phyloP scores from a whole-genome alignment of 1,284 basidiomycete species.

The Thelephora terrestris region DNA sequence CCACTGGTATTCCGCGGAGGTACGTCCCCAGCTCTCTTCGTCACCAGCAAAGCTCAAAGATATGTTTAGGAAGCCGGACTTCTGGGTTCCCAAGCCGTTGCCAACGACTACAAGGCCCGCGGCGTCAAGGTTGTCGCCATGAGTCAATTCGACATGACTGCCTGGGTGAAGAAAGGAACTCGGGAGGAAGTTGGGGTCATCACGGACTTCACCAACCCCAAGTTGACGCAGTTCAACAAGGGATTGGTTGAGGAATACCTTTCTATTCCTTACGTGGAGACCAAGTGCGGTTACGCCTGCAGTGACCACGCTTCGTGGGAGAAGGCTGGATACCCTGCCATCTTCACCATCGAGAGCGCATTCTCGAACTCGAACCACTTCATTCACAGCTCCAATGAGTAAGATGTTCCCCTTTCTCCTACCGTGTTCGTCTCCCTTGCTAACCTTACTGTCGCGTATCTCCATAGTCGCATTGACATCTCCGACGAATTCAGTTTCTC shows the following conservation, averaged over 20 bases:
- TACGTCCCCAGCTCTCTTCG: constrained; percentile 17
- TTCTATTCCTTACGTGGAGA: constrained; percentile 68
- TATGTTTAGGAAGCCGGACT: constrained; percentile 76
- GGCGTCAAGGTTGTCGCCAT: constrained; percentile 73
- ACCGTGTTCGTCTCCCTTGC: neutral
- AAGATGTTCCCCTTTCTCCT: constrained; percentile 21
- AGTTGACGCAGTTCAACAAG: constrained; percentile 72
- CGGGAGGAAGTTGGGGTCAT: constrained; percentile 86
- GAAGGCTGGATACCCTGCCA: constrained; percentile 77
- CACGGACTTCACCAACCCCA: constrained; percentile 73
- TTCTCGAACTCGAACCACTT: constrained; percentile 71
- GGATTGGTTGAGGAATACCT: constrained; percentile 70
- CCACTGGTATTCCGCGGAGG: constrained; percentile 94
- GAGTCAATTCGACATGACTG: constrained; percentile 95
- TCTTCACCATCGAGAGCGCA: constrained; percentile 72
- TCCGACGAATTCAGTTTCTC: constrained; percentile 79
- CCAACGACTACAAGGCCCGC: constrained; percentile 60
- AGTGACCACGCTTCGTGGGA: constrained; percentile 86
- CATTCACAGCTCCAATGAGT: constrained; percentile 80
- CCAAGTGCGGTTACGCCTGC: constrained; percentile 91
- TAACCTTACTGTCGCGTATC: constrained; percentile 11
- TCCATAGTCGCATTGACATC: constrained; percentile 64
- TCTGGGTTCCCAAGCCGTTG: constrained; percentile 89
- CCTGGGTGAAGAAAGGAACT: constrained; percentile 90
- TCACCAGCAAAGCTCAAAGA: constrained; percentile 2